Evolutionary conservation across 495 filamentous ascomycete genomes (phyloP).

Genomic region (Chaetomium tenue): DNA sequence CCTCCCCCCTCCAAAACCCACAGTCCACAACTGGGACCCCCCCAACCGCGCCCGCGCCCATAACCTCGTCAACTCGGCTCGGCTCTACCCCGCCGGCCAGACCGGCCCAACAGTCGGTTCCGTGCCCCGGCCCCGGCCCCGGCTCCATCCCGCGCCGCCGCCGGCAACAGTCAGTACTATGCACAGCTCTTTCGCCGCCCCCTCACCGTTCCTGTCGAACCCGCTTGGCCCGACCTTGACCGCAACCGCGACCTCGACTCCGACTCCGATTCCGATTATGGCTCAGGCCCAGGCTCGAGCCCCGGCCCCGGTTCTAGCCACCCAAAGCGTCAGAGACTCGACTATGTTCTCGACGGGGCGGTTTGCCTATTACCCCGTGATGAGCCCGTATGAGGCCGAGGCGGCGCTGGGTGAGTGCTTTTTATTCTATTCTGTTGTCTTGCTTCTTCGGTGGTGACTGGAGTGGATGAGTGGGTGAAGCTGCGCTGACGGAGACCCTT

Average conservation of each 20-base stretch:
- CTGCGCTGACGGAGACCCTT: neutral
- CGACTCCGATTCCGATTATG: too few relatives aligned
- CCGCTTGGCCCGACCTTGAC: too few relatives aligned
- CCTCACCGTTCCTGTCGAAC: too few relatives aligned
- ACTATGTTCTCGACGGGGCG: neutral
- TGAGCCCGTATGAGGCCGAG: conserved; percentile 30
- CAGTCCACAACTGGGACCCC: conserved; percentile 17
- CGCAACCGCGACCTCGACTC: too few relatives aligned
- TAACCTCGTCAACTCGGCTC: neutral
- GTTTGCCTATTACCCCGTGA: conserved; percentile 23
- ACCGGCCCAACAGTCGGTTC: conserved; percentile 23
- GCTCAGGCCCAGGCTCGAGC: neutral
- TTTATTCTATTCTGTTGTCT: neutral
- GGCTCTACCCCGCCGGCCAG: conserved; percentile 3
- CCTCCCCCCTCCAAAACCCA: neutral
- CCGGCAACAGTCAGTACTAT: too few relatives aligned
- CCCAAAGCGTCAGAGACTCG: neutral
- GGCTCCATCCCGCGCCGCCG: neutral
- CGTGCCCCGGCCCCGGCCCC: neutral
- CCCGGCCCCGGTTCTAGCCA: neutral
- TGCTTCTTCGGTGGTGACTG: neutral
- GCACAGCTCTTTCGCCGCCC: too few relatives aligned
- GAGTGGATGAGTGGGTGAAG: neutral
- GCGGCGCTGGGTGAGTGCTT: conserved; percentile 14
- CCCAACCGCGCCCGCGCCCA: conserved; percentile 20